A percentile compares a stretch with the other conserved stretches of the same genome.
Conservation (phyloP, 2,329 filamentous ascomycete genomes). For the Aureobasidium sp. region DNA sequence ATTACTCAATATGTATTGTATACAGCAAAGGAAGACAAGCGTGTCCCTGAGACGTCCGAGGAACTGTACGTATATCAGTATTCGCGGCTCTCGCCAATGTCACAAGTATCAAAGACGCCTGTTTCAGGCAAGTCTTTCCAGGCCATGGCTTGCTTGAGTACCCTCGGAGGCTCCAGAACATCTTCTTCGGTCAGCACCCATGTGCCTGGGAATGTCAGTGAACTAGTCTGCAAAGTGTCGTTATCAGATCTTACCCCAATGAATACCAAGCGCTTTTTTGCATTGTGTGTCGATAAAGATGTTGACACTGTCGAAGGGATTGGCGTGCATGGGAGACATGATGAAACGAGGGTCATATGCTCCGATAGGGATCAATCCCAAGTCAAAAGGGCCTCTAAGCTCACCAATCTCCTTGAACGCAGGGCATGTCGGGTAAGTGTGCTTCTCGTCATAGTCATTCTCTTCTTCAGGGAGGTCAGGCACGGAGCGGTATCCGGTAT, state of each 20-base stretch:
- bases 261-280: conserved; percentile 72
- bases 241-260: conserved; percentile 58
- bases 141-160: conserved; percentile 65
- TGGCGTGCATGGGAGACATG: conserved; percentile 77
- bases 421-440: conserved; percentile 65
- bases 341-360: conserved; percentile 70
- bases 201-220: conserved; percentile 23
- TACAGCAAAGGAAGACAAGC: not conserved
- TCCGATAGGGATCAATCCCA: conserved; percentile 88
- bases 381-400: conserved; percentile 76
- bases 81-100: conserved; percentile 76
- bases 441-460: conserved; percentile 67
- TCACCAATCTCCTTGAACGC: conserved; percentile 80
- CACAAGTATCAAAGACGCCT: conserved; percentile 73
- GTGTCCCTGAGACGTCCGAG: too few species aligned
- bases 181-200: conserved; percentile 85
- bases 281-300: conserved; percentile 83
- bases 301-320: conserved; percentile 80
- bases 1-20: not conserved
- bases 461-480: conserved; percentile 53
- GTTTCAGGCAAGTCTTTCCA: conserved; percentile 60
- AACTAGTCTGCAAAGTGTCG: not conserved
- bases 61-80: conserved; percentile 31
- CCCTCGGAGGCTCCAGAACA: conserved; percentile 70
- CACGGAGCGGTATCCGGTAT: conserved; percentile 84